A percentile compares a stretch with the other conserved stretches of the same genome.
phyloP scores from a whole-genome alignment of 2,329 filamentous ascomycete genomes.

The Ophiostoma perfectum region DNA sequence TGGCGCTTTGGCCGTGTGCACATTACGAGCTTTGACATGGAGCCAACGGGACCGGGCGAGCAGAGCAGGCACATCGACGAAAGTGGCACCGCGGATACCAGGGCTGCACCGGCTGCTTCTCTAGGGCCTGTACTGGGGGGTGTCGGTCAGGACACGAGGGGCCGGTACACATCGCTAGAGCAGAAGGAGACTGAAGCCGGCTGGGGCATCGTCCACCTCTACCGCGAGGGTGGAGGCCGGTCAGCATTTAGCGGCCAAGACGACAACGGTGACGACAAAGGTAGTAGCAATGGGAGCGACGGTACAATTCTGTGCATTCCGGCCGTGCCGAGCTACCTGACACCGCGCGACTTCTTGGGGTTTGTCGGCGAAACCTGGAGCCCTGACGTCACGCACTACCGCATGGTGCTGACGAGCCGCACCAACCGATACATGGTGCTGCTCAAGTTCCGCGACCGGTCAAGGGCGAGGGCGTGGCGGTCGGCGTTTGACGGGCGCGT shows the following conservation, averaged over 20 bases:
- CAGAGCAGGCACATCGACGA: slow-evolving; percentile 21
- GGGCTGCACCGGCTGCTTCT: slow-evolving; percentile 32
- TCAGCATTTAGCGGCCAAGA: slow-evolving; percentile 14
- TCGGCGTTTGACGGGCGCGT: slow-evolving; percentile 86
- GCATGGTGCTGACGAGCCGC: slow-evolving; percentile 84
- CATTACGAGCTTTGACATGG: slow-evolving; percentile 76
- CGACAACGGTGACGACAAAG: slow-evolving; percentile 29
- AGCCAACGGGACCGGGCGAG: neutral
- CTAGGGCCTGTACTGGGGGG: slow-evolving; percentile 52
- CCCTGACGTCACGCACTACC: slow-evolving; percentile 82
- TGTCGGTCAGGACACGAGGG: slow-evolving; percentile 74
- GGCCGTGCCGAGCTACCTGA: slow-evolving; percentile 90
- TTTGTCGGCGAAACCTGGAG: slow-evolving; percentile 86
- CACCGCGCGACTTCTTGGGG: slow-evolving; percentile 81
- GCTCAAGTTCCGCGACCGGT: slow-evolving; percentile 80
- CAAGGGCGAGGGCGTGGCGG: slow-evolving; percentile 72
- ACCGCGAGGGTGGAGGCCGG: slow-evolving; percentile 60
- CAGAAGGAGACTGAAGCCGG: slow-evolving; percentile 70
- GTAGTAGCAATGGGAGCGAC: slow-evolving; percentile 38
- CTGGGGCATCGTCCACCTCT: slow-evolving; percentile 92
- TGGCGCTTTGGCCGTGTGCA: slow-evolving; percentile 77
- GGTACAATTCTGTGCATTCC: slow-evolving; percentile 90
- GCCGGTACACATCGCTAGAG: slow-evolving; percentile 66
- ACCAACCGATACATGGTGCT: slow-evolving; percentile 92
- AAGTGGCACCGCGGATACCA: slow-evolving; percentile 21